Percentiles rank a stretch among this genome's conserved stretches.
Evolutionary conservation across 345 rosid genomes (phyloP).

Genomic region (thale cress (Arabidopsis thaliana)): DNA sequence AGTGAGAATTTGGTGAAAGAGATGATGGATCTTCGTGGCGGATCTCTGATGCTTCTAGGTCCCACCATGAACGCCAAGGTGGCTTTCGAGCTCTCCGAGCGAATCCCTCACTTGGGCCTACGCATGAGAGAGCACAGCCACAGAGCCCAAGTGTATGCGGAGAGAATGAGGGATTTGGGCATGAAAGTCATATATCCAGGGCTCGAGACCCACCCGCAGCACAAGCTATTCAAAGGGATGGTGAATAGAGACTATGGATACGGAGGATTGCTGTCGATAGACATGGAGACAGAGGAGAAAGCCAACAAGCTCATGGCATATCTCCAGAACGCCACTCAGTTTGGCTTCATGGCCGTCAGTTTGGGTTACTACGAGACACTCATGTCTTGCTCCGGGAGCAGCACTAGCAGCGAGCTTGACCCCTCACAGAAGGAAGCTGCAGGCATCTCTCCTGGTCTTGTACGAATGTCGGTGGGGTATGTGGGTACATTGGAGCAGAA

Average conservation of each 20-base stretch:
- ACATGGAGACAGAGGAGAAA: slow-evolving; percentile 87
- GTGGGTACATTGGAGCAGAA: slow-evolving; percentile 88
- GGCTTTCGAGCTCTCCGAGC: slow-evolving; percentile 83
- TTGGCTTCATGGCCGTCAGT: slow-evolving; percentile 98
- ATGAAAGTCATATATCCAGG: slow-evolving; percentile 87
- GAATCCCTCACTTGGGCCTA: slow-evolving; percentile 83
- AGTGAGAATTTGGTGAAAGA: slow-evolving; percentile 79
- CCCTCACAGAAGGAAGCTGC: slow-evolving; percentile 75
- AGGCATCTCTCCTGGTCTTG: slow-evolving; percentile 89
- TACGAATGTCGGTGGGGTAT: slow-evolving; percentile 89
- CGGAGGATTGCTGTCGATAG: slow-evolving; percentile 80
- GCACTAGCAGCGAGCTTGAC: slow-evolving; percentile 87
- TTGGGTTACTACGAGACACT: slow-evolving; percentile 93
- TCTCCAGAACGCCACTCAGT: slow-evolving; percentile 76
- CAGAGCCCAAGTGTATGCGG: slow-evolving; percentile 69
- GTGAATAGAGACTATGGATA: slow-evolving; percentile 78
- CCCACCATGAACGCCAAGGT: slow-evolving; percentile 98
- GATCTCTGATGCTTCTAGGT: slow-evolving; percentile 86
- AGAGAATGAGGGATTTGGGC: slow-evolving; percentile 72
- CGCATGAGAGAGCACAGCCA: slow-evolving; percentile 89
- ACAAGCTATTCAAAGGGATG: slow-evolving; percentile 61
- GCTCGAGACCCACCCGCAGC: slow-evolving; percentile 80
- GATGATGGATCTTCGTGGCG: slow-evolving; percentile 95
- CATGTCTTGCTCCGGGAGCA: slow-evolving; percentile 93
- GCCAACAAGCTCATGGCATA: slow-evolving; percentile 81